Evolutionary conservation across 495 filamentous ascomycete genomes (phyloP), one percentile per base, ranked within the genome.

Genomic region (Daldinia childiae): DNA sequence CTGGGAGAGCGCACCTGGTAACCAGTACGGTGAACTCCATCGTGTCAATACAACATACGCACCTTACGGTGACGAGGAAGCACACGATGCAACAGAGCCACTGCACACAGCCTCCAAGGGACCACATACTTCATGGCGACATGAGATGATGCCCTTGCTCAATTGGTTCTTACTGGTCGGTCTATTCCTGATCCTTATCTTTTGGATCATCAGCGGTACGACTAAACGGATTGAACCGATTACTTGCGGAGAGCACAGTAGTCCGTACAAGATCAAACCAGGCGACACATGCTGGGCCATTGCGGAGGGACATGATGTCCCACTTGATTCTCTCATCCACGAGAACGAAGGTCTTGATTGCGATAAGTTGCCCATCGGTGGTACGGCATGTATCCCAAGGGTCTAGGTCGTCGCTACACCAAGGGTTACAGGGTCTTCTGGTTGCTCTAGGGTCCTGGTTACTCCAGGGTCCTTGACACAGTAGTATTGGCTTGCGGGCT

Each of bases 1-100:
- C 67, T 87, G 81, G 80, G 79, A 84, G 71, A 78, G 79, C 34
- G 79, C 79, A 3, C 78, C 83, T 1, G 85, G 85, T 9, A 76
- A 69, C 21, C 76, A 64, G 11, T 86, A 86, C 71, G 85, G 85
- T 30, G 45, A 67, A 43, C 77, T 87, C 7, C 73, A 74, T 14
- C 79, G 77, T 2, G 77, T 82, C 12, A 59, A 51, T 39, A 55
- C 66, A 7, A 45, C 58, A 3, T 34, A 38, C 24, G 45, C 75
- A 24, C 39, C 66, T 15, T 77, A 74, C 57, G 62, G 45, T 65
- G 73, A 52, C 64, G 71, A 76, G 11, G 65, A 76, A 38, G 66
- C 64, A 48, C 59, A 68, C 36, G 66, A 68, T 64, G 66, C 65
- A 24, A 66, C 62, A 5, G 60, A 73, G 15, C 70, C 70, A 21